Conservation (phyloP, 1,284 basidiomycete genomes). For the Pseudozyma sp. region DNA sequence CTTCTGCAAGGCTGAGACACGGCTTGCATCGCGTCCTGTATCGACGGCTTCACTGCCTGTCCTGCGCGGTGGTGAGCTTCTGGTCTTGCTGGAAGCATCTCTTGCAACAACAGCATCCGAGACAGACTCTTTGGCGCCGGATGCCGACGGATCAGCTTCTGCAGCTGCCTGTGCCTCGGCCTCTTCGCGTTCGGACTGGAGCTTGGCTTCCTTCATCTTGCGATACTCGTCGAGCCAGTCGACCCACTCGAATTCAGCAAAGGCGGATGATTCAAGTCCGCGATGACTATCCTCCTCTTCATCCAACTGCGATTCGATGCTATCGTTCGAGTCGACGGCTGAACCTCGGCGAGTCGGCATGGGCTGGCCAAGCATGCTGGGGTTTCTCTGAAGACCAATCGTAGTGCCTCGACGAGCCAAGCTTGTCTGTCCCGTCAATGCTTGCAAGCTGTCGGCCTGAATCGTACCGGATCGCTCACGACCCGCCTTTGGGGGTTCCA, state of each 20-base stretch:
- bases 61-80: slow-evolving; percentile 16
- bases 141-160: slow-evolving; percentile 3
- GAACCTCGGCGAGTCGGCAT: slow-evolving; percentile 37
- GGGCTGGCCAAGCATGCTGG: slow-evolving; percentile 16
- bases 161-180: slow-evolving; percentile 42
- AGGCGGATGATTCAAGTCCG: slow-evolving; percentile 29
- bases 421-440: slow-evolving; percentile 17
- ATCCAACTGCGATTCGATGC: slow-evolving; percentile 49
- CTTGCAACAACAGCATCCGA: not conserved
- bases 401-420: slow-evolving; percentile 51
- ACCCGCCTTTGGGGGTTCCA: slow-evolving; percentile 10
- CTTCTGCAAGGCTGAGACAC: slow-evolving; percentile 34
- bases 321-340: slow-evolving; percentile 45
- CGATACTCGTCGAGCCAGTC: slow-evolving; percentile 75
- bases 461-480: slow-evolving; percentile 8
- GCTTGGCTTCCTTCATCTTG: slow-evolving; percentile 73
- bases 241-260: slow-evolving; percentile 73
- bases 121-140: not conserved
- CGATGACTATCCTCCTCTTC: slow-evolving; percentile 43
- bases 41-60: slow-evolving; percentile 37
- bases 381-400: slow-evolving; percentile 35
- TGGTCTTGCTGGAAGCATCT: not conserved
- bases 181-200: slow-evolving; percentile 69
- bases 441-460: slow-evolving; percentile 11
- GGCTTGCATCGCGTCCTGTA: slow-evolving; percentile 25